These are phyloP conservation scores for Kodamaea sagamina DNA, from an alignment of 805 yeast genomes.

Conservation along the genomic window DNA sequence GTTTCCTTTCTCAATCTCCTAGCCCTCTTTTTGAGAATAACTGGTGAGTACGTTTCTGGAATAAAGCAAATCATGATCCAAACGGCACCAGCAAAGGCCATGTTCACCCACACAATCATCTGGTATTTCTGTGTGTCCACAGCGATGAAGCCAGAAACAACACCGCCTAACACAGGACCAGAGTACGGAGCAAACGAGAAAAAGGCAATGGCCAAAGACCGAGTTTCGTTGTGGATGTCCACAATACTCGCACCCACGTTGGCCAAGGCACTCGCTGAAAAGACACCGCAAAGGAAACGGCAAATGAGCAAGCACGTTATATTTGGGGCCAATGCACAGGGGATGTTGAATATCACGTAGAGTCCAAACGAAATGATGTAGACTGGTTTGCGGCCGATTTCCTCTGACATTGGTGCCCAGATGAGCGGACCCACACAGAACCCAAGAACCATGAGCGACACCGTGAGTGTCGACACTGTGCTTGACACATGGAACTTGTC, in stretches of 20 bases:
- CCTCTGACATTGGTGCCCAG: constrained; percentile 89
- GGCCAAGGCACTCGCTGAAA: constrained; percentile 78
- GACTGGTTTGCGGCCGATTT: constrained; percentile 82
- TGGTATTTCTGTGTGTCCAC: constrained; percentile 69
- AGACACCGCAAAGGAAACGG: constrained; percentile 86
- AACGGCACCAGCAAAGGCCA: constrained; percentile 88
- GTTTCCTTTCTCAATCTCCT: constrained; percentile 69
- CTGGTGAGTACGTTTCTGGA: constrained; percentile 94
- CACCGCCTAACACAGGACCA: constrained; percentile 89
- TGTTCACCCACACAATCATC: constrained; percentile 82
- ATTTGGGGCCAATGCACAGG: constrained; percentile 82
- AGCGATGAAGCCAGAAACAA: constrained; percentile 83
- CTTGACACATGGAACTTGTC: constrained; percentile 67
- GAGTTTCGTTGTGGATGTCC: constrained; percentile 77
- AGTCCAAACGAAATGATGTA: constrained; percentile 74
- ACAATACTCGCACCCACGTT: constrained; percentile 91
- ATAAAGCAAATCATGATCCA: constrained; percentile 64
- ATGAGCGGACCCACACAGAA: constrained; percentile 83
- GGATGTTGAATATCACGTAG: constrained; percentile 79
- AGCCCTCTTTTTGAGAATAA: constrained; percentile 69
- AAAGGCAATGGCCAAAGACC: constrained; percentile 89
- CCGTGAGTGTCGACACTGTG: constrained; percentile 78
- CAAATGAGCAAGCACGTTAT: constrained; percentile 79
- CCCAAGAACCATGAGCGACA: constrained; percentile 87
- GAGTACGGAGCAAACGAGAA: constrained; percentile 92